Base-by-base conservation (phyloP, 2,329 filamentous ascomycete species). In the Penicillium sp. region DNA sequence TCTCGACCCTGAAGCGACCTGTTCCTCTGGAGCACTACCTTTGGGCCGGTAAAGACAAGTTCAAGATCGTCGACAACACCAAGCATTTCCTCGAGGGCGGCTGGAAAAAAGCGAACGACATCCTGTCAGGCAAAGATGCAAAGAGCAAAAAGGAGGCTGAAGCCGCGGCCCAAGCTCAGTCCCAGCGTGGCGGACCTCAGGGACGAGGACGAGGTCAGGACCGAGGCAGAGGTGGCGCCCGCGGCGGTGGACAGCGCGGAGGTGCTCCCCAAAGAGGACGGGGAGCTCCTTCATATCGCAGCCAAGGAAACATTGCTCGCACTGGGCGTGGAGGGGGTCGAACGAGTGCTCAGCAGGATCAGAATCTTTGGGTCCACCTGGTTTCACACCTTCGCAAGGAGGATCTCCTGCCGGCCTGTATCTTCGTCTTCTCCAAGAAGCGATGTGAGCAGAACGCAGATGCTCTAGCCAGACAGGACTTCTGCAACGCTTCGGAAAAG, bases 351-450 rank as follows among this genome's bases (percentile, higher is more conserved):
- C 90, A 90, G 0, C 93, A 98, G 69, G 93, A 98, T 72, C 91
- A 90, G 67, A 97, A 91, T 54, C 80, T 96, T 6, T 98, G 93
- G 93, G 92, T 97, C 31, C 89, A 96, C 64, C 80, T 98, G 33
- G 90, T 98, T 2, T 89, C 95, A 63, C 90, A 89, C 70, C 78
- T 98, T 46, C 88, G 85, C 62, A 95, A 95, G 69, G 83, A 90
- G 45, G 89, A 83, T 42, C 78, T 98, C 3, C 80, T 98, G 3
- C 93, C 93, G 0, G 89, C 88, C 7, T 97, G 92, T 68, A 95
- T 98, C 58, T 98, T 98, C 66, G 92, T 98, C 48, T 98, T 98
- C 71, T 98, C 93, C 2, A 98, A 97, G 75, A 95, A 93, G 71
- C 80, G 93, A 45, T 97, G 93, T 63, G 93, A 98, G 69, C 90